Evolutionary conservation across 805 yeast genomes (phyloP), one percentile per base, ranked within the genome.

Genomic region (Maudiozyma pseudohumilis): DNA sequence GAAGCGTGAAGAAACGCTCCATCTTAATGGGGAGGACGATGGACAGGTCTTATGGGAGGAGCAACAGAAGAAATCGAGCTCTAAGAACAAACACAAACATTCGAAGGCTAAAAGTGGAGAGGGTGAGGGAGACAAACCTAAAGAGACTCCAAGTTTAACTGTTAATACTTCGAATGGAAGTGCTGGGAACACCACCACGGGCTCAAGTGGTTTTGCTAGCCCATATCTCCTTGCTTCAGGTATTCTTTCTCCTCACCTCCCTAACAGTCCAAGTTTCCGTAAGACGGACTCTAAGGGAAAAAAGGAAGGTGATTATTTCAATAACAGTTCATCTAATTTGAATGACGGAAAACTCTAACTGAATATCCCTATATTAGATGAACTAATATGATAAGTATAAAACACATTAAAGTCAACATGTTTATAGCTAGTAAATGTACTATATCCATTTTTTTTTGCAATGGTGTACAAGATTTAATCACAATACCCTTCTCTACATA

Each of bases 201-300:
- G 53, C 5, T 50, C 61, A 26, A 39, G 49, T 26, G 85, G 85
- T 0, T 72, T 80, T 53, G 70, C 79, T 0, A 77, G 86, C 6
- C 86, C 87, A 2, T 80, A 77, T 46, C 62, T 78, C 32, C 56
- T 78, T 41, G 81, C 84, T 0, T 72, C 82, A 0, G 84, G 83
- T 1, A 50, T 73, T 22, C 52, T 70, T 35, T 70, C 83, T 0
- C 80, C 82, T 2, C 69, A 66, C 11, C 30, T 52, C 10, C 51
- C 41, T 3, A 44, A 47, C 19, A 42, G 39, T 17, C 42, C 38
- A 21, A 37, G 46, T 13, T 20, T 24, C 17, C 31, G 40, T 20
- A 32, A 35, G 16, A 23, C 13, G 19, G 35, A 43, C 10, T 31
- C 32, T 4, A 22, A 34, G 11, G 32, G 34, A 29, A 37, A 19